A percentile compares a stretch with the other conserved stretches of the same genome.
Conservation (phyloP, 2,329 filamentous ascomycete genomes). For the Drechslerella stenobrocha region DNA sequence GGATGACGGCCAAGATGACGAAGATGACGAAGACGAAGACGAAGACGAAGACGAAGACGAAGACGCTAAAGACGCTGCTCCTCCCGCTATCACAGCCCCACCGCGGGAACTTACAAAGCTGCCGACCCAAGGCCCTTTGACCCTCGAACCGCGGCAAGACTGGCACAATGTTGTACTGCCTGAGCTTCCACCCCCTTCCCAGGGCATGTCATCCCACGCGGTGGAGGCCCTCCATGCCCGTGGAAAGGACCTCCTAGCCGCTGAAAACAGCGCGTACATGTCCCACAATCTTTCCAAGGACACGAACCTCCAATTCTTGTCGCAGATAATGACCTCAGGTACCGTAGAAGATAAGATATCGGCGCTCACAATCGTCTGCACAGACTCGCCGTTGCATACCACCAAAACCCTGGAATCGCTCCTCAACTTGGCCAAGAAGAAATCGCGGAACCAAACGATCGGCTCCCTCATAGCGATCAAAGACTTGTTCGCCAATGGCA, state of each 20-base stretch:
- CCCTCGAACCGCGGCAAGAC: slow-evolving; percentile 66
- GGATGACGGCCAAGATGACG: slow-evolving; percentile 52
- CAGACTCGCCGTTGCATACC: slow-evolving; percentile 94
- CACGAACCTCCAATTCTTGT: slow-evolving; percentile 92
- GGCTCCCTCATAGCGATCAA: slow-evolving; percentile 91
- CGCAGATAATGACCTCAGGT: slow-evolving; percentile 93
- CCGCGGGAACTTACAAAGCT: slow-evolving; percentile 50
- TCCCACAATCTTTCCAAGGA: slow-evolving; percentile 72
- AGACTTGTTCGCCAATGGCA: slow-evolving; percentile 87
- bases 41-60: slow-evolving; percentile 50
- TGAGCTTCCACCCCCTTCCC: slow-evolving; percentile 57
- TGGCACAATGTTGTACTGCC: slow-evolving; percentile 68
- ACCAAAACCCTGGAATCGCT: slow-evolving; percentile 84
- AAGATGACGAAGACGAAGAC: slow-evolving; percentile 55
- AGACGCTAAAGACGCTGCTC: slow-evolving; percentile 52
- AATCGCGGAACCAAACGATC: slow-evolving; percentile 87
- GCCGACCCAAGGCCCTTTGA: slow-evolving; percentile 56
- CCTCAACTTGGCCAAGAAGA: slow-evolving; percentile 81
- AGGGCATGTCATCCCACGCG: slow-evolving; percentile 6
- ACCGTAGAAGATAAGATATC: slow-evolving; percentile 97
- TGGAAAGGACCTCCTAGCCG: slow-evolving; percentile 73
- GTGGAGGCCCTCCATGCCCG: slow-evolving; percentile 67
- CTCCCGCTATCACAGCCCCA: not conserved
- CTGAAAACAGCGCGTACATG: slow-evolving; percentile 75
- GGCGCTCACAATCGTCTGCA: slow-evolving; percentile 86